Conservation (phyloP, 1,284 basidiomycete genomes). For the Pholiota adiposa region DNA sequence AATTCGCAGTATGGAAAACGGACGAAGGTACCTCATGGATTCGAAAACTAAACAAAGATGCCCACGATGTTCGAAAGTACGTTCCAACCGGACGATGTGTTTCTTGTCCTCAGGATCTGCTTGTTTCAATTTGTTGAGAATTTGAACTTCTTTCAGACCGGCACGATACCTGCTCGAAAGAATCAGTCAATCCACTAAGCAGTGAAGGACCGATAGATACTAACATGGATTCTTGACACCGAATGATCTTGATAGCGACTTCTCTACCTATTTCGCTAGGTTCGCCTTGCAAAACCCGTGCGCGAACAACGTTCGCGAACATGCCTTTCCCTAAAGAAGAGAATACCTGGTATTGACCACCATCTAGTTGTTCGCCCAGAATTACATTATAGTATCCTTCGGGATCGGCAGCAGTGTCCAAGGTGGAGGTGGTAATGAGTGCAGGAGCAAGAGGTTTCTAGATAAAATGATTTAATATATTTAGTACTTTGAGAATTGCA, state of each 20-base stretch:
- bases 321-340: slow-evolving; percentile 96
- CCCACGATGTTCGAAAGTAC: slow-evolving; percentile 96
- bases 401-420: slow-evolving; percentile 80
- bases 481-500: not conserved
- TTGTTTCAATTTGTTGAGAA: slow-evolving; percentile 84
- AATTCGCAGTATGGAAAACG: slow-evolving; percentile 2
- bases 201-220: slow-evolving; percentile 34
- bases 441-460: slow-evolving; percentile 59
- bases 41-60: slow-evolving; percentile 98
- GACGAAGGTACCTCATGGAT: slow-evolving; percentile 71
- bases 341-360: slow-evolving; percentile 93
- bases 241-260: slow-evolving; percentile 97
- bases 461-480: not conserved
- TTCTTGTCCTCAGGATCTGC: slow-evolving; percentile 97
- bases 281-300: slow-evolving; percentile 81
- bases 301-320: slow-evolving; percentile 96
- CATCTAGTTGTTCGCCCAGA: slow-evolving; percentile 93
- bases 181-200: slow-evolving; percentile 12
- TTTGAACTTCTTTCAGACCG: slow-evolving; percentile 91
- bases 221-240: slow-evolving; percentile 96
- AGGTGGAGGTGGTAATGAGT: slow-evolving; percentile 68
- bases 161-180: slow-evolving; percentile 80
- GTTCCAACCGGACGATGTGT: slow-evolving; percentile 89
- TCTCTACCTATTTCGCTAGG: slow-evolving; percentile 71
- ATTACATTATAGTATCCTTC: slow-evolving; percentile 98